These are phyloP conservation scores for Brassica cretica DNA, from an alignment of 345 rosid species.

Conservation along the genomic window DNA sequence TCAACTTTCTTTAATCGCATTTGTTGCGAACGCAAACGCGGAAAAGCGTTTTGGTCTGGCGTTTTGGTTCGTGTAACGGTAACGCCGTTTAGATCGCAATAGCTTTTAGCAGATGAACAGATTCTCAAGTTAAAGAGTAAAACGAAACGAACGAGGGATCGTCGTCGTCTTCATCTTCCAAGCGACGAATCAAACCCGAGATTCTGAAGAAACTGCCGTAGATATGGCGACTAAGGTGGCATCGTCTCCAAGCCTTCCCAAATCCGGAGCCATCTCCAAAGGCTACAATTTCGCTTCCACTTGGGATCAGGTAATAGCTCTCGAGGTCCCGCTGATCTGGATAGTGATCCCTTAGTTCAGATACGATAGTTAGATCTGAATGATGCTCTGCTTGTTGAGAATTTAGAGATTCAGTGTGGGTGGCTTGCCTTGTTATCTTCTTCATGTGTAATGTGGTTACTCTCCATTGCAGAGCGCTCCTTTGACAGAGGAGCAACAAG, in stretches of 20 bases:
- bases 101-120: conserved; percentile 2
- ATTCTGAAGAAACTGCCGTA: conserved; percentile 15
- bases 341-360: background rate
- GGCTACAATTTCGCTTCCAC: conserved; percentile 94
- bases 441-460: conserved; percentile 19
- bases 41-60: conserved; percentile 8
- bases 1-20: background rate
- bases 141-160: background rate
- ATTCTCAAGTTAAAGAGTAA: conserved; percentile 14
- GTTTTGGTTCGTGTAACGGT: conserved; percentile 15
- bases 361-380: conserved; percentile 5
- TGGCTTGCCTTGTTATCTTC: background rate
- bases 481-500: conserved; percentile 79
- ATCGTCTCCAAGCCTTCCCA: conserved; percentile 54
- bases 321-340: conserved; percentile 6
- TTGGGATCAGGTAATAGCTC: conserved; percentile 83
- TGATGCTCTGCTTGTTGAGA: conserved; percentile 15
- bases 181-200: conserved; percentile 14
- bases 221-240: conserved; percentile 45
- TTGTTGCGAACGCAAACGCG: conserved; percentile 7
- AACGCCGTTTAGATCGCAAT: conserved; percentile 10
- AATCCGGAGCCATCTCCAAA: conserved; percentile 78
- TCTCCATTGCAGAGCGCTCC: conserved; percentile 68
- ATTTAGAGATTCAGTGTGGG: conserved; percentile 7
- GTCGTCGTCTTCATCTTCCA: conserved; percentile 26